Evolutionary conservation across 768 basidiomycete species (phyloP).

Genomic region (Amanita subjunquillea): DNA sequence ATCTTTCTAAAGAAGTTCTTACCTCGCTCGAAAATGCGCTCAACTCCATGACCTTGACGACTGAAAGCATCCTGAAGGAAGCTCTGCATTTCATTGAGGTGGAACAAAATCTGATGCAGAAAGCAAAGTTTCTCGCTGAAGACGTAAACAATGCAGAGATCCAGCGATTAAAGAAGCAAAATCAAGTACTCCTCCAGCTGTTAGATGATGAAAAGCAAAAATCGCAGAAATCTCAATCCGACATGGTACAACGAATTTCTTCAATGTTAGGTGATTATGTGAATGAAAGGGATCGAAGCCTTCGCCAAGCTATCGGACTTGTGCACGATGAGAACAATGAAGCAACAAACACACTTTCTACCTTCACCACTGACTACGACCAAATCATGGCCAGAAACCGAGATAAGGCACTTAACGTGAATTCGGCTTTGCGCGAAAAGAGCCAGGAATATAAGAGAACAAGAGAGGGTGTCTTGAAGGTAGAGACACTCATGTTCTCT

Average conservation of each 20-base stretch:
- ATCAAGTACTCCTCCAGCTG: constrained; percentile 47
- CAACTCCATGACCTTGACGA: constrained; percentile 42
- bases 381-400: constrained; percentile 31
- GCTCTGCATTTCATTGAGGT: constrained; percentile 44
- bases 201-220: constrained; percentile 58
- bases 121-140: constrained; percentile 38
- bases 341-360: constrained; percentile 38
- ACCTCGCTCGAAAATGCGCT: constrained; percentile 47
- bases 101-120: constrained; percentile 40
- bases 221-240: constrained; percentile 58
- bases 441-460: constrained; percentile 41
- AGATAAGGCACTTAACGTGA: constrained; percentile 30
- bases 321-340: constrained; percentile 47
- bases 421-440: constrained; percentile 30
- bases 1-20: constrained; percentile 33
- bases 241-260: constrained; percentile 68
- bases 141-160: constrained; percentile 18
- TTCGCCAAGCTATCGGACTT: constrained; percentile 45
- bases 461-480: constrained; percentile 53
- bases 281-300: constrained; percentile 51
- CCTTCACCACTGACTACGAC: constrained; percentile 39
- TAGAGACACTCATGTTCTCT: constrained; percentile 14
- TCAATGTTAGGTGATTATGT: constrained; percentile 63
- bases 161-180: constrained; percentile 42
- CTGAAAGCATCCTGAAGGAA: constrained; percentile 52